Conservation (phyloP, 306 rosid species). For the Clitoria ternatea region DNA sequence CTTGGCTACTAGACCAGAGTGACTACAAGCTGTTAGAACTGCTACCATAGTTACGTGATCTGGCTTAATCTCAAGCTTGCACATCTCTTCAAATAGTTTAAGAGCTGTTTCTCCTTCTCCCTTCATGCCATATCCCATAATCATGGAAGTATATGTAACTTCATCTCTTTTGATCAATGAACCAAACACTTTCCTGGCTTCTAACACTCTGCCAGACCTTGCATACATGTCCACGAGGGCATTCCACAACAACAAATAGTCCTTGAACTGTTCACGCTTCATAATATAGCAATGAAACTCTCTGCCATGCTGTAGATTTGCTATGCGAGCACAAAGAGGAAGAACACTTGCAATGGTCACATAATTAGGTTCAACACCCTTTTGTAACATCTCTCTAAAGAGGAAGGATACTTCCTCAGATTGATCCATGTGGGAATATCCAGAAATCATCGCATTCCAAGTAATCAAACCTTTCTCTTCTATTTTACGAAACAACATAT, state of each 20-base stretch:
- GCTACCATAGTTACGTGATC: slow-evolving; percentile 84
- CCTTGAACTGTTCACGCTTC: slow-evolving; percentile 47
- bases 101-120: slow-evolving; percentile 74
- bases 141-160: slow-evolving; percentile 82
- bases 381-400: slow-evolving; percentile 65
- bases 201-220: slow-evolving; percentile 70
- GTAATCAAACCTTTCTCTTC: slow-evolving; percentile 55
- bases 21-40: slow-evolving; percentile 81
- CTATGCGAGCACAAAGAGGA: slow-evolving; percentile 85
- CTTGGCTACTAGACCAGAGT: slow-evolving; percentile 64
- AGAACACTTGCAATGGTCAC: slow-evolving; percentile 86
- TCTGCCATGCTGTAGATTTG: slow-evolving; percentile 81
- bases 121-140: slow-evolving; percentile 74
- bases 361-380: slow-evolving; percentile 59
- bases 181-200: slow-evolving; percentile 72
- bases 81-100: slow-evolving; percentile 77
- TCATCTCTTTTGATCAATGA: slow-evolving; percentile 62
- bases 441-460: slow-evolving; percentile 90
- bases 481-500: slow-evolving; percentile 43
- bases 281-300: slow-evolving; percentile 83
- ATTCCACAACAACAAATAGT: slow-evolving; percentile 64
- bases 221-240: slow-evolving; percentile 86
- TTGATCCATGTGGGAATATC: slow-evolving; percentile 56
- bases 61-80: slow-evolving; percentile 47
- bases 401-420: slow-evolving; percentile 67